Evolutionary conservation across 495 filamentous ascomycete species (phyloP), one percentile per base, ranked within the genome.

Genomic region (Podospora conica): DNA sequence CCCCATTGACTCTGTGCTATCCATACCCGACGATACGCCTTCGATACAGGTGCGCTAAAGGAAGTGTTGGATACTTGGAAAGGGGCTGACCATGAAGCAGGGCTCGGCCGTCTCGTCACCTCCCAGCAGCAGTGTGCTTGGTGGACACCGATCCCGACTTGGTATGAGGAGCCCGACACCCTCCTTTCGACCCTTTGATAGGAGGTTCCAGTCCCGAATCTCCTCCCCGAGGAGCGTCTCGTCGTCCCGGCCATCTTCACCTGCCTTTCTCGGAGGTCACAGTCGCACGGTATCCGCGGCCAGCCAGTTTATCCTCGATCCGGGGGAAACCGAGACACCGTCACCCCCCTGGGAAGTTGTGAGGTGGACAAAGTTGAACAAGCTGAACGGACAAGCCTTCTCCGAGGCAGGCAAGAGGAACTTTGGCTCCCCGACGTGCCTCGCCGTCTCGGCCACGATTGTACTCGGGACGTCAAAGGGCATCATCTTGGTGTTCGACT

Each of bases 311-410:
- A 8, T 87, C 64, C 69, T 81, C 21, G 81, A 88, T 73, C 53
- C 80, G 68, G 74, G 84, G 74, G 90, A 89, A 61, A 77, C 80
- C 20, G 91, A 92, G 54, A 85, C 84, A 5, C 82, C 84, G 76
- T 82, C 85, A 70, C 86, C 90, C 9, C 95, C 94, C 22, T 99
- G 95, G 95, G 95, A 98, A 74, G 92, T 97, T 64, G 88, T 99
- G 60, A 82, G 92, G 75, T 99, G 95, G 95, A 97, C 93, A 0
- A 97, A 91, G 74, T 75, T 99, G 65, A 91, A 87, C 72, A 97
- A 93, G 70, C 87, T 98, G 64, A 91, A 91, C 24, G 88, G 87
- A 0, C 90, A 97, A 71, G 85, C 89, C 8, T 97, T 98, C 74
- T 97, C 96, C n/a, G 96, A 99, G 74, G 85, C 88, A 57, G 95